Conservation (phyloP, 2,329 filamentous ascomycete genomes). For the Botrytis byssoidea region DNA sequence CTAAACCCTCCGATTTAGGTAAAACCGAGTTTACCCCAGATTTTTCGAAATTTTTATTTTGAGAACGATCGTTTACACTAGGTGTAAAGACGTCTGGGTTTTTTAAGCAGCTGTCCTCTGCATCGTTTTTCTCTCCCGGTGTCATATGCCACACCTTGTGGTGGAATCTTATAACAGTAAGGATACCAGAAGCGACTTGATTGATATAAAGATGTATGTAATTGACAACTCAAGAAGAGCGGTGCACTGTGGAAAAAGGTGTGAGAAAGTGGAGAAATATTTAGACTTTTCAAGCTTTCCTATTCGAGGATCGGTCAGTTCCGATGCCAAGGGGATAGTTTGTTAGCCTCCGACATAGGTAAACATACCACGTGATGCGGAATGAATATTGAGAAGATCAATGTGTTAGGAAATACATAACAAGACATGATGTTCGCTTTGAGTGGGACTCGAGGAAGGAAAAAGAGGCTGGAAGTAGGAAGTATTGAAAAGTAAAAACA, state of each 20-base stretch:
- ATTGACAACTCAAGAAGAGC: neutral
- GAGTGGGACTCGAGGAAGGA: neutral
- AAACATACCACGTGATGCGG: neutral
- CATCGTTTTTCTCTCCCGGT: constrained; percentile 14
- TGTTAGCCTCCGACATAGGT: neutral
- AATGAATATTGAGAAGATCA: neutral
- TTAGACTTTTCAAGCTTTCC: constrained; percentile 5
- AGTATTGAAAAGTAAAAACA: neutral
- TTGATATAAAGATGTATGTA: neutral
- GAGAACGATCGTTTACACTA: constrained; percentile 2
- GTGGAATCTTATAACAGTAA: constrained; percentile 7
- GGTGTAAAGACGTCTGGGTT: constrained; percentile 16
- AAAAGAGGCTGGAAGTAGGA: neutral
- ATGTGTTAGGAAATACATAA: neutral
- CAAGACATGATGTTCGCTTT: neutral
- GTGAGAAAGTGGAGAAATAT: neutral
- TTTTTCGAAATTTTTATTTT: constrained; percentile 1
- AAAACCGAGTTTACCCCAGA: constrained; percentile 1
- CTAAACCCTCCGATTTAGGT: neutral
- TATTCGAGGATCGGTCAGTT: neutral
- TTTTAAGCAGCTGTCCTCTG: constrained; percentile 24
- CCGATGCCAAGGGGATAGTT: neutral
- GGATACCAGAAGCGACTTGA: neutral
- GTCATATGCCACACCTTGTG: constrained; percentile 18
- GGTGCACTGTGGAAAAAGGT: neutral